Base-by-base conservation (phyloP, 306 rosid genomes). In the Prunus mume region DNA sequence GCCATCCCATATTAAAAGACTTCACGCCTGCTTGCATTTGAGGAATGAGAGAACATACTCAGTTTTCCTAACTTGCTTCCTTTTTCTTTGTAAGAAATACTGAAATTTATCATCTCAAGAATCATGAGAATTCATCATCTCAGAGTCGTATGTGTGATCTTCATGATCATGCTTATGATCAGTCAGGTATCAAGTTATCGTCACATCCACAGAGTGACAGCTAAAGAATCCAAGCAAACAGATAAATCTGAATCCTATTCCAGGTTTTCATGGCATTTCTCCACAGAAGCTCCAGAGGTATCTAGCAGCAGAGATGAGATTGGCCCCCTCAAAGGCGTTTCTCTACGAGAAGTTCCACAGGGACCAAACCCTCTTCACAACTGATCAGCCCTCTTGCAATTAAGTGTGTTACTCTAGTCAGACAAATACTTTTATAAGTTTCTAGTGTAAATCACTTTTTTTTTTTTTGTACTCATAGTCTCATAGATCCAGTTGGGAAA, bases 281-380 rank as follows among this genome's bases (percentile, higher is more conserved):
- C 80, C 45, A 52, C 86, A 64, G 79, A 82, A 76, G 54, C 77
- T 79, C 86, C 82, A 74, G 75, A 79, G 72, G 77, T 15, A 80
- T 73, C 85, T 20, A 8, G 4, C 43, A 12, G 56, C 82, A 79
- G 72, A 78, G 73, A 57, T 10, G 77, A 50, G 65, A 46, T 49
- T 49, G 68, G 75, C 65, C 88, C 85, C 41, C 64, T 66, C 62
- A 79, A 64, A 56, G 78, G 86, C 65, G 97, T 76, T 83, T 88
- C 93, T 69, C 85, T 84, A n/a, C 79, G 93, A 77, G 83, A 47
- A 57, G 91, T 88, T 81, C 97, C 97, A 1, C 86, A 85, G 41
- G 97, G 97, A 68, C 97, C 97, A 71, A 90, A 92, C 87, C 93
- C 93, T 22, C 97, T 92, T 79, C 97, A 92, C 84, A 90, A 92